Evolutionary conservation across 345 rosid species (phyloP).

Genomic region (Ricinus communis): DNA sequence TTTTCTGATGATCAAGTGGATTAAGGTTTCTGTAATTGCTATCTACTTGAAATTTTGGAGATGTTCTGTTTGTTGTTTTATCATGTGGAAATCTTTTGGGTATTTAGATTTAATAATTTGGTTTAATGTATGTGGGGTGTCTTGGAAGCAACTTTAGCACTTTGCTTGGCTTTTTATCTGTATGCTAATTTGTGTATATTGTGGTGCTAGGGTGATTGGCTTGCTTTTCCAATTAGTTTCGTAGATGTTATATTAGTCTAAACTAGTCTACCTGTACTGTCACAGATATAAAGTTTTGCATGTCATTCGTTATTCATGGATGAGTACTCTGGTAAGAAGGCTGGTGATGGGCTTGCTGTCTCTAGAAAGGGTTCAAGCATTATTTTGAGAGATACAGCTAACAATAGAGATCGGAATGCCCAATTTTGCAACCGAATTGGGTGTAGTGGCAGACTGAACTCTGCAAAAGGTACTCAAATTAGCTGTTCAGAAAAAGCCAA

Average conservation of each 20-base stretch:
- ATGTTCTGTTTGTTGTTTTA: neutral
- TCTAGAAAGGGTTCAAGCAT: conserved; percentile 54
- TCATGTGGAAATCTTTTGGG: neutral
- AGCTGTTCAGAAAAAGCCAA: conserved; percentile 54
- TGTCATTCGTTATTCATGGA: conserved; percentile 67
- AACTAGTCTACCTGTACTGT: conserved; percentile 1
- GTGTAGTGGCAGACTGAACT: conserved; percentile 56
- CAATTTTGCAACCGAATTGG: conserved; percentile 65
- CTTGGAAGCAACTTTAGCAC: neutral
- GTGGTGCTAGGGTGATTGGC: neutral
- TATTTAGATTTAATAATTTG: neutral
- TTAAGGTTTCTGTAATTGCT: neutral
- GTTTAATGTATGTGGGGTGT: neutral
- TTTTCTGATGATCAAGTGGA: neutral
- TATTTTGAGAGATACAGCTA: conserved; percentile 57
- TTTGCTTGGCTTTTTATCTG: neutral
- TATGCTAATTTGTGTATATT: neutral
- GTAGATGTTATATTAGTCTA: neutral
- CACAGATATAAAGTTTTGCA: conserved; percentile 35
- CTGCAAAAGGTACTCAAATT: conserved; percentile 47
- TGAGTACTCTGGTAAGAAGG: conserved; percentile 67
- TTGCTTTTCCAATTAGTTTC: neutral
- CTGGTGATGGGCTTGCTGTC: conserved; percentile 41
- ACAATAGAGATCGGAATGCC: conserved; percentile 51
- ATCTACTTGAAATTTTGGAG: neutral